Evolutionary conservation across 352 stramenopile species (phyloP).

Genomic region (Phytophthora foliorum): DNA sequence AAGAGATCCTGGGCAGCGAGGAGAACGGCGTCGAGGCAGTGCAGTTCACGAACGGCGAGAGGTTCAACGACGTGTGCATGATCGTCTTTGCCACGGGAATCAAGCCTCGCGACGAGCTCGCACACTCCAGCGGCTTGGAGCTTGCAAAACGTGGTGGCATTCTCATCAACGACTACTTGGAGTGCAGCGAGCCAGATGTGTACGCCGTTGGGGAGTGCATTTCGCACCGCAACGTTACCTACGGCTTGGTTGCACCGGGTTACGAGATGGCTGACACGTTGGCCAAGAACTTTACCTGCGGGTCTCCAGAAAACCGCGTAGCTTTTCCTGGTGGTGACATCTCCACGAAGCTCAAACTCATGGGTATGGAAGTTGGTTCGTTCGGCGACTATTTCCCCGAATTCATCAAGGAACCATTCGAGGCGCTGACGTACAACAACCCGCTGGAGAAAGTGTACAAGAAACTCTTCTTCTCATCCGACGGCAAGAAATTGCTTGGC

Average conservation of each 20-base stretch:
- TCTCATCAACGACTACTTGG: slow-evolving; percentile 89
- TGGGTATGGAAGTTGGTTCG: slow-evolving; percentile 94
- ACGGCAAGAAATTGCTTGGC: slow-evolving; percentile 76
- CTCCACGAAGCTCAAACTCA: slow-evolving; percentile 95
- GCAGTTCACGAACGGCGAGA: slow-evolving; percentile 86
- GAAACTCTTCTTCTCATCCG: slow-evolving; percentile 94
- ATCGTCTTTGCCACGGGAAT: slow-evolving; percentile 93
- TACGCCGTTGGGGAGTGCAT: slow-evolving; percentile 94
- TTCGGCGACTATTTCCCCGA: slow-evolving; percentile 91
- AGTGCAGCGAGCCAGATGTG: slow-evolving; percentile 76
- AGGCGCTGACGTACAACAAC: slow-evolving; percentile 92
- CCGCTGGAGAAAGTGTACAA: slow-evolving; percentile 91
- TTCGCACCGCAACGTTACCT: slow-evolving; percentile 92
- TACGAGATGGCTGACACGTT: slow-evolving; percentile 93
- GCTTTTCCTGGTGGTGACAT: slow-evolving; percentile 90
- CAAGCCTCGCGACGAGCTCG: slow-evolving; percentile 93
- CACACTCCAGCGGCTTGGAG: slow-evolving; percentile 63
- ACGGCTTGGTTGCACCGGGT: slow-evolving; percentile 93
- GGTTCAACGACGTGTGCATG: slow-evolving; percentile 90
- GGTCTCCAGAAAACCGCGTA: slow-evolving; percentile 36
- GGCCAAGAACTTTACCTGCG: slow-evolving; percentile 79
- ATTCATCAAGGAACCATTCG: slow-evolving; percentile 74
- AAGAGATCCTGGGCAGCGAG: slow-evolving; percentile 53
- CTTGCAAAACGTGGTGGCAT: slow-evolving; percentile 90
- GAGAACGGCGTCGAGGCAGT: slow-evolving; percentile 74